These are phyloP conservation scores for Calonectria pseudoreteaudii DNA, from an alignment of 2,329 filamentous ascomycete species.

Conservation along the genomic window DNA sequence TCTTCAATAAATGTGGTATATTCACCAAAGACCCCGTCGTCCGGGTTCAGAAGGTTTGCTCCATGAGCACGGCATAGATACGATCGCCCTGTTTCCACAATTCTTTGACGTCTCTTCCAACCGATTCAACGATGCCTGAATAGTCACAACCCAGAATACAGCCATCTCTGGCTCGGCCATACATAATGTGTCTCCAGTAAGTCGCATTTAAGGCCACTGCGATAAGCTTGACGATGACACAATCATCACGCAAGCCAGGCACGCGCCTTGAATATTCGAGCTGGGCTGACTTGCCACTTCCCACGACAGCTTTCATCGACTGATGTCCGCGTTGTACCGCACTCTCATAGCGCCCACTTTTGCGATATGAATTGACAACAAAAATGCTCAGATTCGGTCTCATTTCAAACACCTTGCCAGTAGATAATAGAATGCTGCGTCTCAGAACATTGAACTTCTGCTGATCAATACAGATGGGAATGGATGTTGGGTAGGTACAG, in stretches of 20 bases:
- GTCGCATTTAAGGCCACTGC: conserved; percentile 49
- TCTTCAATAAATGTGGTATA: conserved; percentile 53
- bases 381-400: background rate
- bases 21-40: conserved; percentile 58
- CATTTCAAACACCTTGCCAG: background rate
- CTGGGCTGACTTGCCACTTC: background rate
- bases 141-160: conserved; percentile 56
- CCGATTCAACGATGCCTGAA: conserved; percentile 58
- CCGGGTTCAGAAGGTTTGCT: conserved; percentile 40
- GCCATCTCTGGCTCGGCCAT: conserved; percentile 19
- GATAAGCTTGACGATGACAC: conserved; percentile 46
- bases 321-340: background rate
- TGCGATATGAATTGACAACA: background rate
- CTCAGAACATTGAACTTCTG: no score
- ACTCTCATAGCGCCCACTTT: background rate
- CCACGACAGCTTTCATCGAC: conserved; percentile 11
- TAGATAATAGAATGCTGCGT: background rate
- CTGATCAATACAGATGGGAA: background rate
- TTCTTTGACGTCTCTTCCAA: conserved; percentile 53
- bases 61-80: conserved; percentile 55
- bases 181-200: conserved; percentile 48
- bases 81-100: conserved; percentile 62
- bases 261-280: background rate
- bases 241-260: conserved; percentile 18
- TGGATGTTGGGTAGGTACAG: no score